phyloP scores from a whole-genome alignment of 805 yeast genomes.

The Yamadazyma phyllophila region DNA sequence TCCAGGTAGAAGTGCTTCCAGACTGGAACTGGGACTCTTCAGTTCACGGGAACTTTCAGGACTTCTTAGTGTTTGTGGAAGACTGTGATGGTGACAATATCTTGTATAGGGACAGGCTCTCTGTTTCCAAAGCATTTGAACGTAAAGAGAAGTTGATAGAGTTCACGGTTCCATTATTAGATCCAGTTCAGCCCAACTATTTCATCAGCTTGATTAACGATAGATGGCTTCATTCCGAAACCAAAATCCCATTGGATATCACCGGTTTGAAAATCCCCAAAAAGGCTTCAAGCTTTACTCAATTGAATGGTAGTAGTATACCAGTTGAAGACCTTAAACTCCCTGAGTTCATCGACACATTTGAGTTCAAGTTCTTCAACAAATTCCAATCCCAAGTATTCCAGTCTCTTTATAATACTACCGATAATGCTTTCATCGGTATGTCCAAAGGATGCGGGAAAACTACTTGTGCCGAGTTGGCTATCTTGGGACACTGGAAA shows the following conservation, averaged over 20 bases:
- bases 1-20: constrained; percentile 68
- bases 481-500: constrained; percentile 71
- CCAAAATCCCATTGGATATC: constrained; percentile 58
- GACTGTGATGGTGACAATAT: constrained; percentile 80
- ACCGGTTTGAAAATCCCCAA: constrained; percentile 55
- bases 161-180: constrained; percentile 58
- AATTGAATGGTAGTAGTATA: constrained; percentile 46
- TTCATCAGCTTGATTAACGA: constrained; percentile 75
- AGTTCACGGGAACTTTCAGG: constrained; percentile 63
- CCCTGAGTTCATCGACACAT: constrained; percentile 46
- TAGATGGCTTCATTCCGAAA: constrained; percentile 78
- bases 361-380: constrained; percentile 58
- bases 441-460: constrained; percentile 77
- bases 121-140: constrained; percentile 50
- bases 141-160: constrained; percentile 57
- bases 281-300: constrained; percentile 61
- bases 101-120: constrained; percentile 54
- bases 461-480: constrained; percentile 66
- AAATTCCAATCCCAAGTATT: constrained; percentile 72
- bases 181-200: constrained; percentile 65
- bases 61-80: constrained; percentile 71
- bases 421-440: constrained; percentile 64
- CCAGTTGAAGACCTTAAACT: constrained; percentile 48
- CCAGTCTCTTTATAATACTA: constrained; percentile 53
- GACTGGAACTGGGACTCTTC: constrained; percentile 74